phyloP scores from a whole-genome alignment of 2,329 filamentous ascomycete genomes.

The Trichophyton equinum region DNA sequence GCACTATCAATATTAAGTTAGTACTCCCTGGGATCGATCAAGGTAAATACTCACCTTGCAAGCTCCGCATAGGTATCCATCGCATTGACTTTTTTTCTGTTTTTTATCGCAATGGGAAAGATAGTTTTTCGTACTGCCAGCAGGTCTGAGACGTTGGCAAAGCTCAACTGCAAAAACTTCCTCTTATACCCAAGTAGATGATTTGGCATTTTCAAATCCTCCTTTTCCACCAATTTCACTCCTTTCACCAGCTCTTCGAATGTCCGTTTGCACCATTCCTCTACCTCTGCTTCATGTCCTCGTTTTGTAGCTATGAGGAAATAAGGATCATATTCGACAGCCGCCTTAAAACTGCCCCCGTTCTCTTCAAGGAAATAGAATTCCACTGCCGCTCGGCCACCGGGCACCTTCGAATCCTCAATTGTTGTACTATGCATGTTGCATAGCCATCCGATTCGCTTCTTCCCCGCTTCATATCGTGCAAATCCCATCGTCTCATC shows the following conservation, averaged over 20 bases:
- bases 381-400: slow-evolving; percentile 80
- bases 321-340: slow-evolving; percentile 91
- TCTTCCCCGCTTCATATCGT: slow-evolving; percentile 77
- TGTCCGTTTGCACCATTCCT: slow-evolving; percentile 77
- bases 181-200: slow-evolving; percentile 83
- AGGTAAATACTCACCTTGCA: slow-evolving; percentile 47
- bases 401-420: slow-evolving; percentile 68
- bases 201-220: slow-evolving; percentile 90
- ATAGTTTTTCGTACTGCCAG: slow-evolving; percentile 73
- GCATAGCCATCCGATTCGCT: slow-evolving; percentile 81
- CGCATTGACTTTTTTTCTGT: slow-evolving; percentile 88
- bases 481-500: slow-evolving; percentile 93
- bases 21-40: background rate
- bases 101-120: slow-evolving; percentile 86
- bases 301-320: slow-evolving; percentile 84
- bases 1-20: slow-evolving; percentile 37
- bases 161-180: slow-evolving; percentile 75
- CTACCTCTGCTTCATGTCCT: slow-evolving; percentile 80
- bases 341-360: slow-evolving; percentile 85
- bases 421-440: slow-evolving; percentile 87
- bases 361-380: slow-evolving; percentile 95
- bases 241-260: slow-evolving; percentile 73
- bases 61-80: slow-evolving; percentile 99
- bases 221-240: slow-evolving; percentile 69
- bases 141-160: slow-evolving; percentile 76